Conservation (phyloP, 1,284 basidiomycete species). For the Gomphus bonarii region DNA sequence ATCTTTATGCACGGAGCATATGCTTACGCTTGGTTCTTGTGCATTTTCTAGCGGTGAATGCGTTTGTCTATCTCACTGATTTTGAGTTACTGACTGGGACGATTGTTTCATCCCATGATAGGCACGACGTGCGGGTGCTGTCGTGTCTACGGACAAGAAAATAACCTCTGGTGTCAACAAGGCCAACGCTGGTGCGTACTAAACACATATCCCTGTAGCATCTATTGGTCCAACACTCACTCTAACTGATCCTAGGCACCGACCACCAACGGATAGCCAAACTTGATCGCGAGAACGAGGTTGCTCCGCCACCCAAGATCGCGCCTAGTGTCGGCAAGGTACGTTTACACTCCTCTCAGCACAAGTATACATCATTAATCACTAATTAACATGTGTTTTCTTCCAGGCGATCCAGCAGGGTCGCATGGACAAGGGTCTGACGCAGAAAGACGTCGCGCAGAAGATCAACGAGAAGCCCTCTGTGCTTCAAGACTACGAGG, state of each 20-base stretch:
- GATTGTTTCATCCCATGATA: constrained; percentile 18
- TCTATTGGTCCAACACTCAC: neutral
- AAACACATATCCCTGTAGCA: neutral
- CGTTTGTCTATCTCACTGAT: neutral
- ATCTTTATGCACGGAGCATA: neutral
- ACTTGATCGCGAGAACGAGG: constrained; percentile 92
- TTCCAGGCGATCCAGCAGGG: constrained; percentile 73
- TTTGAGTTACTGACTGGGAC: neutral
- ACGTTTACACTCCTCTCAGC: constrained; percentile 17
- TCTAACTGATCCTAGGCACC: constrained; percentile 41
- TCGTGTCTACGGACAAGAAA: constrained; percentile 75
- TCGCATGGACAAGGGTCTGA: constrained; percentile 66
- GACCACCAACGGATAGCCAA: constrained; percentile 93
- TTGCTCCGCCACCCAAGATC: constrained; percentile 88
- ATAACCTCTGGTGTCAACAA: constrained; percentile 57
- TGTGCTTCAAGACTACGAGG: constrained; percentile 85
- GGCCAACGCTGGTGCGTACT: constrained; percentile 52
- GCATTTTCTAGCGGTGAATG: constrained; percentile 36
- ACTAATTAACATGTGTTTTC: neutral
- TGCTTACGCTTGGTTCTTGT: constrained; percentile 10
- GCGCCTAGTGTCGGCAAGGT: constrained; percentile 74
- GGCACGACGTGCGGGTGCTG: constrained; percentile 63
- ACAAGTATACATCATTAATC: neutral
- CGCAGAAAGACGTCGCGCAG: constrained; percentile 92
- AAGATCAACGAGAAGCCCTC: constrained; percentile 88